phyloP scores from a whole-genome alignment of 1,284 basidiomycete species.

The Rhodotorula glutinis region DNA sequence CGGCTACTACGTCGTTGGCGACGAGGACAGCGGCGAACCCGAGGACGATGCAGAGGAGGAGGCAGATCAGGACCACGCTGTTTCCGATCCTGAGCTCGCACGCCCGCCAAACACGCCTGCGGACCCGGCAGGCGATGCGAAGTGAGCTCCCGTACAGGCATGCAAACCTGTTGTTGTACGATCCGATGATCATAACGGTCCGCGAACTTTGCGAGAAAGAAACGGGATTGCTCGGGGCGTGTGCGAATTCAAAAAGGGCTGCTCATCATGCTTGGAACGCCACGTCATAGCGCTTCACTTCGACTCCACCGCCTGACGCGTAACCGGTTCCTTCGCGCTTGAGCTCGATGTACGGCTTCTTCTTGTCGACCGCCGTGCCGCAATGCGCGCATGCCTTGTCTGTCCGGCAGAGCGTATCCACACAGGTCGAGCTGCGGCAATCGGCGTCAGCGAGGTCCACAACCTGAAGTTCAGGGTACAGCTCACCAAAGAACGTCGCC shows the following conservation, averaged over 20 bases:
- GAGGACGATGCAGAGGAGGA: background rate
- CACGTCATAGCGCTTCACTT: constrained; percentile 39
- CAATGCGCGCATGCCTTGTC: constrained; percentile 42
- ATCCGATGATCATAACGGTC: too few relatives aligned
- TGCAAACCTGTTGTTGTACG: too few relatives aligned
- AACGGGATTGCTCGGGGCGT: too few relatives aligned
- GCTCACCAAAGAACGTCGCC: constrained; percentile 42
- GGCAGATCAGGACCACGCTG: background rate
- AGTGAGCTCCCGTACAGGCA: too few relatives aligned
- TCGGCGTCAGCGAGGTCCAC: background rate
- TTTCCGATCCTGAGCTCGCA: too few relatives aligned
- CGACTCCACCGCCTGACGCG: constrained; percentile 39
- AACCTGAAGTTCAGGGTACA: too few relatives aligned
- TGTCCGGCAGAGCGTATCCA: constrained; percentile 40
- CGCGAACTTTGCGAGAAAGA: too few relatives aligned
- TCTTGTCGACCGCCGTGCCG: constrained; percentile 35
- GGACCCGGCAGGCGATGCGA: too few relatives aligned
- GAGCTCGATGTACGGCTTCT: constrained; percentile 36
- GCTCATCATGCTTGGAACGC: constrained; percentile 38
- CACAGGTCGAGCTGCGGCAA: constrained; percentile 34
- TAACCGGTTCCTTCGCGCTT: constrained; percentile 43
- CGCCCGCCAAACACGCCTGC: too few relatives aligned
- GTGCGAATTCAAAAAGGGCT: too few relatives aligned
- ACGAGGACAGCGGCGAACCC: background rate
- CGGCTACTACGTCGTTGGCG: background rate